Conservation (phyloP, 2,329 filamentous ascomycete species). For the Reticulascus tulasneorum region DNA sequence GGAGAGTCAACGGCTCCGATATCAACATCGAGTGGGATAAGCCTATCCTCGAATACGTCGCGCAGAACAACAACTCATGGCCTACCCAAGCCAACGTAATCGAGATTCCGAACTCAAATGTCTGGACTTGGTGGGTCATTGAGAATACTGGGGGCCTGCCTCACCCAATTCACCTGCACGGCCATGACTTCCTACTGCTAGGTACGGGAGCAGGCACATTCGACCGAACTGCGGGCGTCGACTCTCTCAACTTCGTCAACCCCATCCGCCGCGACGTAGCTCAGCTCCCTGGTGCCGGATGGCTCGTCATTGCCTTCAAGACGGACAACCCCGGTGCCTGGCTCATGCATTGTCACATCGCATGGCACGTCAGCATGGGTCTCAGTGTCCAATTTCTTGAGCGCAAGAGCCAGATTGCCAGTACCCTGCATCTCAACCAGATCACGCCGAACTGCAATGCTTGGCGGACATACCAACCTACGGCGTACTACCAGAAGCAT, state of each 20-base stretch:
- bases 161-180: conserved; percentile 49
- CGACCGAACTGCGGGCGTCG: conserved; percentile 16
- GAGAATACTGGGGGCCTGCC: conserved; percentile 23
- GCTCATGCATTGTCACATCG: conserved; percentile 45
- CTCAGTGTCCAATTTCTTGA: conserved; percentile 50
- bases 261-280: conserved; percentile 43
- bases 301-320: conserved; percentile 42
- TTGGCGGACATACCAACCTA: conserved; percentile 15
- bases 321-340: conserved; percentile 48
- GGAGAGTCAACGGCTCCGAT: conserved; percentile 26
- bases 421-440: conserved; percentile 8
- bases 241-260: conserved; percentile 30
- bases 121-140: conserved; percentile 29
- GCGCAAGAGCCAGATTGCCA: conserved; percentile 16
- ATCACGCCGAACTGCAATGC: conserved; percentile 13
- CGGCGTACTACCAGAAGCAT: conserved; percentile 10
- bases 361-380: conserved; percentile 45
- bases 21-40: conserved; percentile 35
- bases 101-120: conserved; percentile 13
- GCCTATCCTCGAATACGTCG: conserved; percentile 28
- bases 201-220: conserved; percentile 18
- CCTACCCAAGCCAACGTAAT: conserved; percentile 16
- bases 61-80: conserved; percentile 15
- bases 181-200: conserved; percentile 31
- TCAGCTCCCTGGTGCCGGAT: conserved; percentile 36